phyloP scores from a whole-genome alignment of 2,329 filamentous ascomycete genomes.

The Aspergillus versicolor region DNA sequence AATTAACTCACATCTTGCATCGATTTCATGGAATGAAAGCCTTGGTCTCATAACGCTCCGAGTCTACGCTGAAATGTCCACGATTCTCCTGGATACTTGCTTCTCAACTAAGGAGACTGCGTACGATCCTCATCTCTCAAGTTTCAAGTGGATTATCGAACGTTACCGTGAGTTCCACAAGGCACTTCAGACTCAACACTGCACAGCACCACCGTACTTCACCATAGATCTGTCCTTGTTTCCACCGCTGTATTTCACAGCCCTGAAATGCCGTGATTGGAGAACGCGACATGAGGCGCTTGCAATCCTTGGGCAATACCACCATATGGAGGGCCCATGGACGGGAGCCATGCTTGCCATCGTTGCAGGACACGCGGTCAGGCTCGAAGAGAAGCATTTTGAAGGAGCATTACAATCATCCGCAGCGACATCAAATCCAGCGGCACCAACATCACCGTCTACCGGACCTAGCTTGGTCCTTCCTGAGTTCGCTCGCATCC shows the following conservation, averaged over 20 bases:
- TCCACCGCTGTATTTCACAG: background rate
- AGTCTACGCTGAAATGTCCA: background rate
- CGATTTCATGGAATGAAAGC: background rate
- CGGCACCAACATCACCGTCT: background rate
- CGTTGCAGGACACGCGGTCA: background rate
- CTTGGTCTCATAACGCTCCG: background rate
- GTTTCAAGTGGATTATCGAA: background rate
- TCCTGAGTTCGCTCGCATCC: background rate
- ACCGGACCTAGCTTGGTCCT: background rate
- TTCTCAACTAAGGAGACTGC: background rate
- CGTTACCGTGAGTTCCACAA: background rate
- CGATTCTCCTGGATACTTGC: background rate
- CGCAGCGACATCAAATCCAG: too few relatives aligned
- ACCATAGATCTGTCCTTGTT: background rate
- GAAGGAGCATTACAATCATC: too few relatives aligned
- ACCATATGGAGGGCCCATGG: constrained; percentile 1
- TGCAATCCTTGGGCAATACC: background rate
- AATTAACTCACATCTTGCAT: background rate
- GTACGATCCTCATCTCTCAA: background rate
- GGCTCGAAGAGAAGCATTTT: background rate
- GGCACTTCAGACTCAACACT: background rate
- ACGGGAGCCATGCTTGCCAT: background rate
- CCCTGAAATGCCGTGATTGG: background rate
- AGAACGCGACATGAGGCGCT: background rate
- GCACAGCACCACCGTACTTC: background rate